Percentiles rank a stretch among this genome's conserved stretches.
These are phyloP conservation scores for Berkeleyomyces basicola DNA, from an alignment of 2,329 filamentous ascomycete species.

Conservation along the genomic window DNA sequence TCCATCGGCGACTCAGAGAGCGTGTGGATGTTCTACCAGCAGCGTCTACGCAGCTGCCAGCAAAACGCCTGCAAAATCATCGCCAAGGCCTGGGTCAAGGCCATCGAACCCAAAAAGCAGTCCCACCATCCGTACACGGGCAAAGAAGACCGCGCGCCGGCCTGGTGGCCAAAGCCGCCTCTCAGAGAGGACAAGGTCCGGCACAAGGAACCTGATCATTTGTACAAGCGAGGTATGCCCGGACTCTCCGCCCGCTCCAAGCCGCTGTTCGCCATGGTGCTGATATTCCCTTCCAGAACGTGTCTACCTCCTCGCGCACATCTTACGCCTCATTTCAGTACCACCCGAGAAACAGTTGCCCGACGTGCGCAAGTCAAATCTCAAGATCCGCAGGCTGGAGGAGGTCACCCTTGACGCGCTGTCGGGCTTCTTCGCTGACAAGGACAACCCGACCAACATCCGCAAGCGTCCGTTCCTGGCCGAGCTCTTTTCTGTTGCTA, in stretches of 20 bases:
- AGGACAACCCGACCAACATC: slow-evolving; percentile 33
- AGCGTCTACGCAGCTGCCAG: slow-evolving; percentile 48
- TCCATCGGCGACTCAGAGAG: slow-evolving; percentile 36
- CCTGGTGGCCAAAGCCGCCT: slow-evolving; percentile 47
- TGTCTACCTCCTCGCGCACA: slow-evolving; percentile 41
- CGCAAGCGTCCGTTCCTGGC: slow-evolving; percentile 38
- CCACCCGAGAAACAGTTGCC: slow-evolving; percentile 33
- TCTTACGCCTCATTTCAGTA: slow-evolving; percentile 39
- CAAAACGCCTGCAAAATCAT: slow-evolving; percentile 57
- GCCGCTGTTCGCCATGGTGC: not conserved
- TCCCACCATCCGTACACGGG: slow-evolving; percentile 55
- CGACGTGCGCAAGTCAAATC: slow-evolving; percentile 34
- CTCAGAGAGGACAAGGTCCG: slow-evolving; percentile 38
- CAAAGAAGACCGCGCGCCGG: slow-evolving; percentile 43
- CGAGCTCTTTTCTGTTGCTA: slow-evolving; percentile 46
- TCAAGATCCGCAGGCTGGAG: slow-evolving; percentile 40
- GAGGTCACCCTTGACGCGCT: slow-evolving; percentile 41
- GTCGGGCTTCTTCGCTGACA: slow-evolving; percentile 40
- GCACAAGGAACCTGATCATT: slow-evolving; percentile 59
- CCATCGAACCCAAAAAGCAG: slow-evolving; percentile 62
- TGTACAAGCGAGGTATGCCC: slow-evolving; percentile 45
- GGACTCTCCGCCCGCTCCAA: not conserved
- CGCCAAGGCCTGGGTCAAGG: slow-evolving; percentile 60
- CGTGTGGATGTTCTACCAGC: slow-evolving; percentile 43
- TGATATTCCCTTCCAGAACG: slow-evolving; percentile 30